These are phyloP conservation scores for Takakia lepidozioides DNA, from an alignment of 225 moss, liverwort and hornwort species.

Conservation along the genomic window DNA sequence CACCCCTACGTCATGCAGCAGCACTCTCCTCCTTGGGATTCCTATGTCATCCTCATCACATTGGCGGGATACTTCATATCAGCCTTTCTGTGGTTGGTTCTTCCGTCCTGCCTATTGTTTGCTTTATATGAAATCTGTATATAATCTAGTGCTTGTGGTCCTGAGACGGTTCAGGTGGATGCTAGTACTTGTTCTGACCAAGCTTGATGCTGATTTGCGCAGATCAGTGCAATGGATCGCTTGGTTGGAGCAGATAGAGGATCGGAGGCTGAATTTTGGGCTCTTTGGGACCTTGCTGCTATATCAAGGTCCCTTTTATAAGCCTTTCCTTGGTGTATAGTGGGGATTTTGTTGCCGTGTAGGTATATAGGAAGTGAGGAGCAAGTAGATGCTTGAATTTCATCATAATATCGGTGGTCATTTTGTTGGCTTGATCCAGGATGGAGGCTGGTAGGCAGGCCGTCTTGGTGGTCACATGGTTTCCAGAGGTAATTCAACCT, in stretches of 20 bases:
- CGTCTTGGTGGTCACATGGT: slow-evolving; percentile 56
- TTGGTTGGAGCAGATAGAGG: slow-evolving; percentile 48
- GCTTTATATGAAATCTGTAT: too few relatives aligned
- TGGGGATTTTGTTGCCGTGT: too few relatives aligned
- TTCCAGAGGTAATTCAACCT: slow-evolving; percentile 67
- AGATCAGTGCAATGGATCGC: slow-evolving; percentile 76
- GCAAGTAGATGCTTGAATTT: too few relatives aligned
- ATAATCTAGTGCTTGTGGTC: too few relatives aligned
- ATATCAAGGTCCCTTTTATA: slow-evolving; percentile 72
- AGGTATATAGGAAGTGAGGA: too few relatives aligned
- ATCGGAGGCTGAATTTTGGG: slow-evolving; percentile 66
- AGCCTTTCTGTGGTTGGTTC: slow-evolving; percentile 69
- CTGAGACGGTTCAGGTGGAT: too few relatives aligned
- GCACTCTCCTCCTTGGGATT: slow-evolving; percentile 63
- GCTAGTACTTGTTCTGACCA: not conserved
- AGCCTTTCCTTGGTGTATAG: too few relatives aligned
- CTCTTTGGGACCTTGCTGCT: slow-evolving; percentile 74
- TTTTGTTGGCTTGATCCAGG: slow-evolving; percentile 38
- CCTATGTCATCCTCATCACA: slow-evolving; percentile 51
- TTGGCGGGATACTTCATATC: slow-evolving; percentile 59
- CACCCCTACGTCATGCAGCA: slow-evolving; percentile 58
- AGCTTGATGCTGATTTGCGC: slow-evolving; percentile 9
- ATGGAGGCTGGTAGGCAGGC: slow-evolving; percentile 77
- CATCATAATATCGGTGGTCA: too few relatives aligned
- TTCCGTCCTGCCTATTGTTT: not conserved